Base-by-base conservation (phyloP, 805 yeast species). In the Henningerozyma blattae region DNA sequence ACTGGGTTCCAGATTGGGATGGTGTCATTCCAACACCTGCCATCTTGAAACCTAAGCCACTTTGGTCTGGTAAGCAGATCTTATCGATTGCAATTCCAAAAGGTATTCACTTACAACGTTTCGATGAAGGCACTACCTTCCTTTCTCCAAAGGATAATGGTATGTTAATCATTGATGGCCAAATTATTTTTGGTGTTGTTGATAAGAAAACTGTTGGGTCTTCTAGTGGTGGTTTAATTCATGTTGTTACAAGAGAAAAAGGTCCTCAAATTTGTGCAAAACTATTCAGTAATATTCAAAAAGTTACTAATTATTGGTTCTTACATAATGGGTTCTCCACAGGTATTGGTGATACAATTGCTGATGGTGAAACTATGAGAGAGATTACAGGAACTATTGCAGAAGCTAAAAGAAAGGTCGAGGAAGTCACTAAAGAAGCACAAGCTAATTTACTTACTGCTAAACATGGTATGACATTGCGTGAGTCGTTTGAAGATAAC, bases 271-370 rank as follows among this genome's bases (percentile, higher is more conserved):
- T 77, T 4, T 85, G 96, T 67, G 91, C 96, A 8, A 79, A 75
- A 48, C 70, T 91, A 52, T 87, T 91, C 52, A 85, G 95, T 55
- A 81, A 83, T 46, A 73, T 89, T 40, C 99, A 91, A 61, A 89
- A 86, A 53, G 93, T 91, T 38, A 95, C 87, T 27, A 91, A 91
- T 61, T 91, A 71, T 59, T 91, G 98, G 99, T 68, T 91, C 40
- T 68, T 91, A 34, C 98, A 93, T 56, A 84, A 83, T 50, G 97
- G 98, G 40, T 91, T 91, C 64, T 89, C 97, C 10, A 93, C 93
- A 48, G 99, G 99, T 72, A 91, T 91, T 61, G 99, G 99, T 68
- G 99, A 91, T 62, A 91, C 98, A 4, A 93, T 91, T 65, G 98
- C 98, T 32, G 98, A 93, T 67, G 75, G 87, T n/a, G 77, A 73